A percentile compares a stretch with the other conserved stretches of the same genome.
Evolutionary conservation across 23 red algal genomes (phyloP).

Genomic region (Chondrus crispus): DNA sequence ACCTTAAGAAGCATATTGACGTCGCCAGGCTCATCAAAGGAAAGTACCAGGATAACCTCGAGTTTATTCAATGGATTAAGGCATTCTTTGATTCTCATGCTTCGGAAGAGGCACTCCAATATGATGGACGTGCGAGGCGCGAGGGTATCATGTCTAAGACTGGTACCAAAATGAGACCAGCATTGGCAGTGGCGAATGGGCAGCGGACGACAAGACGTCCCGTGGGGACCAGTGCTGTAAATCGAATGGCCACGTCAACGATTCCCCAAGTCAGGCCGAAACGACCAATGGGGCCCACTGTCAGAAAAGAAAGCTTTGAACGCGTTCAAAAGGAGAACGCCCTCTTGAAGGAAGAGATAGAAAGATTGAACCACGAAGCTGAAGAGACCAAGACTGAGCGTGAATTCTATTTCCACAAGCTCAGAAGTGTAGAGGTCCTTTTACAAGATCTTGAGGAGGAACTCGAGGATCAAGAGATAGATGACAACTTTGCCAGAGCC

Average conservation of each 20-base stretch:
- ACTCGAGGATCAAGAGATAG: not conserved
- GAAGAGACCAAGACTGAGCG: constrained; percentile 75
- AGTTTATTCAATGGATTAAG: constrained; percentile 98
- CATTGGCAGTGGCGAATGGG: not conserved
- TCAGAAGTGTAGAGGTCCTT: constrained; percentile 87
- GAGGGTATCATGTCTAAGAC: constrained; percentile 8
- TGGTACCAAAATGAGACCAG: not conserved
- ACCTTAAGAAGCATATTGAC: constrained; percentile 84
- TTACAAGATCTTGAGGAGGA: constrained; percentile 66
- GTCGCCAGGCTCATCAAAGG: constrained; percentile 88
- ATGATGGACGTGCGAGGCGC: constrained; percentile 35
- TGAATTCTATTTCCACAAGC: constrained; percentile 95
- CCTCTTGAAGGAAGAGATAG: constrained; percentile 47
- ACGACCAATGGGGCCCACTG: not conserved
- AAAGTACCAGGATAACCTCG: constrained; percentile 93
- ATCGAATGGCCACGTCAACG: not conserved
- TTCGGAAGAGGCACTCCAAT: constrained; percentile 43
- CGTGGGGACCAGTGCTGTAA: not conserved
- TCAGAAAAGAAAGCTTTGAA: not conserved
- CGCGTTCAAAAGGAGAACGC: not conserved
- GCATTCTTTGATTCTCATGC: constrained; percentile 75
- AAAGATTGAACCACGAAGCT: constrained; percentile 44
- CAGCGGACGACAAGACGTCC: no score
- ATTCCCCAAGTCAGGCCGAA: not conserved
- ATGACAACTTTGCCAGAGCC: not conserved